Percentiles rank a stretch among this genome's conserved stretches.
phyloP scores from a whole-genome alignment of 495 filamentous ascomycete species.

The Terfezia boudieri region DNA sequence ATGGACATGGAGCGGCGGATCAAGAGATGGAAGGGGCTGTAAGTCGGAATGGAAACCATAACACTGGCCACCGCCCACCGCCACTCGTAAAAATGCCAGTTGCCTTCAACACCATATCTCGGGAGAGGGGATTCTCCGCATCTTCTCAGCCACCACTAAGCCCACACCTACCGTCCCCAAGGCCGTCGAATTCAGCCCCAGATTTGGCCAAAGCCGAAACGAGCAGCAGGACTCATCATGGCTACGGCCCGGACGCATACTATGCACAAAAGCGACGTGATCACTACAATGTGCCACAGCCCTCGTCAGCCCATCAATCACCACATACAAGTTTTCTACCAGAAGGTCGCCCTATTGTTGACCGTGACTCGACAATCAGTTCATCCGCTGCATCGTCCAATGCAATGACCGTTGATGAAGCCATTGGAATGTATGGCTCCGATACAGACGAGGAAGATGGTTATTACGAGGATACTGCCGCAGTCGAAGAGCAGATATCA shows the following conservation, averaged over 20 bases:
- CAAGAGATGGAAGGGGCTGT: not conserved
- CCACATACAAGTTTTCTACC: conserved; percentile 14
- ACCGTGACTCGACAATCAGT: conserved; percentile 11
- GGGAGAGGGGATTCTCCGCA: conserved; percentile 15
- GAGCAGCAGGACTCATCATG: not conserved
- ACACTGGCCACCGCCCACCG: conserved; percentile 7
- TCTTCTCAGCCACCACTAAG: conserved; percentile 1
- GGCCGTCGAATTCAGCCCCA: not conserved
- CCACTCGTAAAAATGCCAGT: conserved; percentile 16
- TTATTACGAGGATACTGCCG: conserved; percentile 23
- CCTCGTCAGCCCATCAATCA: conserved; percentile 12
- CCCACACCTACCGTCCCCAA: not conserved
- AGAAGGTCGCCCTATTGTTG: conserved; percentile 10
- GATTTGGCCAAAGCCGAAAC: not conserved
- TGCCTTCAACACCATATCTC: conserved; percentile 16
- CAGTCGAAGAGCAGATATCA: conserved; percentile 12
- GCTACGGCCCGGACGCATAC: not conserved
- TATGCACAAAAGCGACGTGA: not conserved
- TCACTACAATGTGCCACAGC: conserved; percentile 4
- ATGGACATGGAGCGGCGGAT: too few species aligned
- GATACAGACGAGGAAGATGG: conserved; percentile 43
- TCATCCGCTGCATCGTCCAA: conserved; percentile 22
- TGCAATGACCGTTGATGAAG: conserved; percentile 71
- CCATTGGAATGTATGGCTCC: conserved; percentile 61
- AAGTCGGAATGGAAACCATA: conserved; percentile 5